Evolutionary conservation across 2,329 filamentous ascomycete genomes (phyloP), one percentile per base, ranked within the genome.

Genomic region (Xylaria digitata): DNA sequence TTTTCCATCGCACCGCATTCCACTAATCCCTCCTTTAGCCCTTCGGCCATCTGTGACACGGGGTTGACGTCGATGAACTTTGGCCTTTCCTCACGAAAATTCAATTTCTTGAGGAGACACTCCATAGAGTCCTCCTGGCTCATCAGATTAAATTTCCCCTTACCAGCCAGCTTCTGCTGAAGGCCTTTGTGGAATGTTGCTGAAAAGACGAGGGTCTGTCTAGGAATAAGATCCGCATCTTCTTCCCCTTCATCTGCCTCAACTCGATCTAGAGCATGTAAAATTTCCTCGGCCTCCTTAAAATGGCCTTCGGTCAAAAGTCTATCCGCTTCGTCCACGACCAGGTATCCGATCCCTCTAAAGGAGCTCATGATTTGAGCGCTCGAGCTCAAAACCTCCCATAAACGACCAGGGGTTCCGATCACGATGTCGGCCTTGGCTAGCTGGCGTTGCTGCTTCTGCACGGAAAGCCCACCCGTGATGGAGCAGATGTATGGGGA

Each of bases 1-100:
- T 99, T 99, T 77, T 99, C 96, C 80, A 94, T 94, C 6, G 93
- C 93, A 45, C 89, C 91, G 75, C 96, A 99, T 80, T 98, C 94
- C 34, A 99, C 88, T 46, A 99, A 85, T 0, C 94, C 94, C 81
- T 99, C 96, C 70, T 91, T 93, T 6, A 99, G 83, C 1, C 90
- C 88, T 19, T 90, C 85, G 0, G 96, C 94, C 92, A 99, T 96
- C 75, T 97, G 94, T 8, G 90, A 91, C 0, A 91, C 83, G 0
- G 96, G 96, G 75, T 97, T 97, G 65, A 93, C 91, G 76, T 99
- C 96, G 70, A 99, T 89, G 75, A 96, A 97, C 73, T 92, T 94
- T 2, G 96, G 96, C 72, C 90, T 89, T 57, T 92, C 89, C 70
- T 94, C 90, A 30, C 90, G 85, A 80, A 99, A 99, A 71, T 93